Evolutionary conservation across 2,329 filamentous ascomycete genomes (phyloP).

Genomic region (Falciphora oryzae): DNA sequence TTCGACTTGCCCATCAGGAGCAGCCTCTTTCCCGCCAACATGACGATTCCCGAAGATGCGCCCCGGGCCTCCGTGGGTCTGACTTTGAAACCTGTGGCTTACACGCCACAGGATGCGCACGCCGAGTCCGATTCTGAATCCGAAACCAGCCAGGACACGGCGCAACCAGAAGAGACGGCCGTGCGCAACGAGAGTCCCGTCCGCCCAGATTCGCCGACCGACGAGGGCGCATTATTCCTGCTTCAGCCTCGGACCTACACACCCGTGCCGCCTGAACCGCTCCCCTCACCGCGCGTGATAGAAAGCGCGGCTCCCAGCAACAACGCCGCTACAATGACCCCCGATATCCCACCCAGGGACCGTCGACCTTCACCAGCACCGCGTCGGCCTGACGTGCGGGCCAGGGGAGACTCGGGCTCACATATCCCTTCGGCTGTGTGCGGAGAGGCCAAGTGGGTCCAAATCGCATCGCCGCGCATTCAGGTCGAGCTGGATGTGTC

Average conservation of each 20-base stretch:
- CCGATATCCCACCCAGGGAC: neutral
- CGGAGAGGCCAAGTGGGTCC: slow-evolving; percentile 11
- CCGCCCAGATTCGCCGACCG: slow-evolving; percentile 10
- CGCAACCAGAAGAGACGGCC: neutral
- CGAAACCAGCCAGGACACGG: neutral
- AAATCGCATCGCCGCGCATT: slow-evolving; percentile 4
- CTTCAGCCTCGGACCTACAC: slow-evolving; percentile 55
- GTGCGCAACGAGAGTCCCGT: neutral
- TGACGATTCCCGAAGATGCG: neutral
- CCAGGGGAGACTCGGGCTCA: neutral
- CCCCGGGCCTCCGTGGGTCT: neutral
- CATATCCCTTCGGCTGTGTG: neutral
- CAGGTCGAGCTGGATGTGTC: neutral
- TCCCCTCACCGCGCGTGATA: slow-evolving; percentile 39
- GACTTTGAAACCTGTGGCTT: neutral
- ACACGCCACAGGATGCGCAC: neutral
- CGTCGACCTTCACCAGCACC: neutral
- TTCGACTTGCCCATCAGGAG: slow-evolving; percentile 17
- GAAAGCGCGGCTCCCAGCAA: slow-evolving; percentile 14
- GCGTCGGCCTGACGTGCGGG: neutral
- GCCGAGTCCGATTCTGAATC: slow-evolving; percentile 4
- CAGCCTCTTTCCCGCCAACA: slow-evolving; percentile 13
- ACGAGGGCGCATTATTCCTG: slow-evolving; percentile 35
- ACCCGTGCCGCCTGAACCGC: slow-evolving; percentile 41
- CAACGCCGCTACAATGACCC: slow-evolving; percentile 5